These are phyloP conservation scores for Diplocarpon rosae DNA, from an alignment of 2,329 filamentous ascomycete species.

Conservation along the genomic window DNA sequence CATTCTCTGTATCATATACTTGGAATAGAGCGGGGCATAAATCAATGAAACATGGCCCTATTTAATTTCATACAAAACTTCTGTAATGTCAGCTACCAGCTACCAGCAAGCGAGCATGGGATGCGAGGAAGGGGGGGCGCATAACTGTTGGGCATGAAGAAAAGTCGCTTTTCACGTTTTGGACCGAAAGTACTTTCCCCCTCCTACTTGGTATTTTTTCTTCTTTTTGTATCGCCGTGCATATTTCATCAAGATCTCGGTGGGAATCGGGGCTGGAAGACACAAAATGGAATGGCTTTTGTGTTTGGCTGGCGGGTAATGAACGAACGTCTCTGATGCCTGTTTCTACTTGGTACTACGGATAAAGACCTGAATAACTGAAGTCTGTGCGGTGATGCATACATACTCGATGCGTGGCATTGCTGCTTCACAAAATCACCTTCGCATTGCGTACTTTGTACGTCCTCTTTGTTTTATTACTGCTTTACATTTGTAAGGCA, in stretches of 20 bases:
- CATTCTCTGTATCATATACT: slow-evolving; percentile 22
- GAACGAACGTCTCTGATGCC: background rate
- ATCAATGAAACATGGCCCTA: background rate
- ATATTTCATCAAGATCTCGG: slow-evolving; percentile 2
- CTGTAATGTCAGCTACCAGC: slow-evolving; percentile 15
- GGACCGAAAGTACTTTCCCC: background rate
- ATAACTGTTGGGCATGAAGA: background rate
- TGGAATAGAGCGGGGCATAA: slow-evolving; percentile 1
- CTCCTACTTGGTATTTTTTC: slow-evolving; percentile 6
- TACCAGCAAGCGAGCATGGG: background rate
- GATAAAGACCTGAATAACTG: too few species aligned
- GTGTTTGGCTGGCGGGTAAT: background rate
- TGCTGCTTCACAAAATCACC: too few species aligned
- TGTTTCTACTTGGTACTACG: too few species aligned
- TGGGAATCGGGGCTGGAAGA: background rate
- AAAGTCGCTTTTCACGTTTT: background rate
- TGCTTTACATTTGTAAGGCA: too few species aligned
- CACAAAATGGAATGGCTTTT: background rate
- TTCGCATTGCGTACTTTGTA: too few species aligned
- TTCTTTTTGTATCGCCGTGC: slow-evolving; percentile 13
- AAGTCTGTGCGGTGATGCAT: too few species aligned
- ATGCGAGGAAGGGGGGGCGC: background rate
- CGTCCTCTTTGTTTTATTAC: too few species aligned
- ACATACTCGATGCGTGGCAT: too few species aligned
- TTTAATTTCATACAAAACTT: slow-evolving; percentile 10